A percentile compares a stretch with the other conserved stretches of the same genome.
Evolutionary conservation across 768 basidiomycete genomes (phyloP).

Genomic region (Hericium erinaceus): DNA sequence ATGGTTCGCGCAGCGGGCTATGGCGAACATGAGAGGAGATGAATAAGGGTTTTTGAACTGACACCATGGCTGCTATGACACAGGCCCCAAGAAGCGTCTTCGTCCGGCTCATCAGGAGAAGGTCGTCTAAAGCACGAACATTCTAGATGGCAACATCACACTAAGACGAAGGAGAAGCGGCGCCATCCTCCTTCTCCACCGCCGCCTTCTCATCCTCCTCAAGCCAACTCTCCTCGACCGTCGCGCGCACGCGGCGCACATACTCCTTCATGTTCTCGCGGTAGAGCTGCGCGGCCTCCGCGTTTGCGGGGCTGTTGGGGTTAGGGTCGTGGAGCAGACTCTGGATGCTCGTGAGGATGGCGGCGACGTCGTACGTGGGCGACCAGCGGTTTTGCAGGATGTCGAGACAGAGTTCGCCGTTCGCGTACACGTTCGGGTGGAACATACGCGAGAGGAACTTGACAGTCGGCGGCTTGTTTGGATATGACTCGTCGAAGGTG

Average conservation of each 20-base stretch:
- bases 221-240: slow-evolving; percentile 93
- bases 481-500: slow-evolving; percentile 96
- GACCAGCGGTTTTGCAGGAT: slow-evolving; percentile 99
- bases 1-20: too few species aligned
- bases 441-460: slow-evolving; percentile 98
- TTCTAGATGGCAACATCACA: too few species aligned
- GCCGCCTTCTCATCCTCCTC: slow-evolving; percentile 66
- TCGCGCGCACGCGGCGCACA: slow-evolving; percentile 82
- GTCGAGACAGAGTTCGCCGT: slow-evolving; percentile 96
- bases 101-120: too few species aligned
- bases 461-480: slow-evolving; percentile 96
- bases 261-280: slow-evolving; percentile 99
- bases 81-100: too few species aligned
- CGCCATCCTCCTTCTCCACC: slow-evolving; percentile 28
- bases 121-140: too few species aligned
- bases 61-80: too few species aligned
- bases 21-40: too few species aligned
- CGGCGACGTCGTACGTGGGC: slow-evolving; percentile 97
- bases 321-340: slow-evolving; percentile 95
- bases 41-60: too few species aligned
- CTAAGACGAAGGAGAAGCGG: background rate
- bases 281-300: slow-evolving; percentile 94
- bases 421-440: slow-evolving; percentile 98
- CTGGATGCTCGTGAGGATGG: slow-evolving; percentile 95
- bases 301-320: slow-evolving; percentile 96